Conservation (phyloP, 306 rosid species). For the Oemleria cerasiformis region DNA sequence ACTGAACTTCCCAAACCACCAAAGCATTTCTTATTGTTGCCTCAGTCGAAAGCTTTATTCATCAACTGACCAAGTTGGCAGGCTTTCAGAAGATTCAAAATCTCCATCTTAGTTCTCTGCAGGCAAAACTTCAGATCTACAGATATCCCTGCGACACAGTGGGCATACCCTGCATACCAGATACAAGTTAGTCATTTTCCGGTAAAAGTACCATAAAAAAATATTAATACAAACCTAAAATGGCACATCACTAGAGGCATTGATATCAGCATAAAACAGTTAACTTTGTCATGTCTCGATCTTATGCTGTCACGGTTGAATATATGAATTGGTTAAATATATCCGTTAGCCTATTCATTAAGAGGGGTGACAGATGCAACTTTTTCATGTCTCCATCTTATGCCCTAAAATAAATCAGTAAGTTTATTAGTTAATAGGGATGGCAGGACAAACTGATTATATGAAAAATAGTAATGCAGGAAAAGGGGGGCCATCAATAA, state of each 20-base stretch:
- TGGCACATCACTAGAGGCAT: not conserved
- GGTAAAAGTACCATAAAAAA: conserved; percentile 16
- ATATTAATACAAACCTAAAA: not conserved
- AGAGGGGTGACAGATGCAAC: too few relatives aligned
- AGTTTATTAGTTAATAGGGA: too few relatives aligned
- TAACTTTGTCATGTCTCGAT: not conserved
- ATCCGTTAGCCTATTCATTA: too few relatives aligned
- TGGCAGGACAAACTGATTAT: too few relatives aligned
- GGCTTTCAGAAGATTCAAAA: conserved; percentile 17
- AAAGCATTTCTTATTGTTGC: not conserved
- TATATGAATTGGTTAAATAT: too few relatives aligned
- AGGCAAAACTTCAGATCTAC: conserved; percentile 55
- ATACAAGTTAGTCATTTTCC: conserved; percentile 11
- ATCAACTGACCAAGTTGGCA: conserved; percentile 1
- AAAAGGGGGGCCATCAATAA: too few relatives aligned
- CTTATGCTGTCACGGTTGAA: too few relatives aligned
- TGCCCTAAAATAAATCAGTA: too few relatives aligned
- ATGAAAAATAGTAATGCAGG: too few relatives aligned
- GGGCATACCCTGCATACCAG: conserved; percentile 89
- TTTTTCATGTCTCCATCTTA: too few relatives aligned
- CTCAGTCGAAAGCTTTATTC: conserved; percentile 21
- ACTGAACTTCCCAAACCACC: conserved; percentile 40
- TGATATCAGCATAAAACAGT: not conserved
- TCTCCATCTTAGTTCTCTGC: conserved; percentile 40
- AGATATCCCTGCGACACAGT: conserved; percentile 84